Evolutionary conservation across 129 eudicot species (phyloP).

Genomic region (Centaurea solstitialis): DNA sequence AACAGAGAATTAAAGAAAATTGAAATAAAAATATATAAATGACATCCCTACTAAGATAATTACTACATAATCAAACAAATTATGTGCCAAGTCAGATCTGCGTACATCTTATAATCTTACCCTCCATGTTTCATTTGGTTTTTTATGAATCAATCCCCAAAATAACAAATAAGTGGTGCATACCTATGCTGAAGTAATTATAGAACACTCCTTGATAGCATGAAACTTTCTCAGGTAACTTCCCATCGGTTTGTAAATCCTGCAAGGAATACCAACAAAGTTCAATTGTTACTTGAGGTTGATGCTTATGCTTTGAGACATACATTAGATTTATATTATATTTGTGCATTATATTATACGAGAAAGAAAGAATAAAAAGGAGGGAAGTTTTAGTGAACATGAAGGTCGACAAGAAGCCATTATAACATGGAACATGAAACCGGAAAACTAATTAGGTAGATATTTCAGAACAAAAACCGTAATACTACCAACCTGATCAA

Average conservation of each 20-base stretch:
- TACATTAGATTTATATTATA: background rate
- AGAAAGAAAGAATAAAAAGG: background rate
- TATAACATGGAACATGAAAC: background rate
- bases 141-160: conserved; percentile 6
- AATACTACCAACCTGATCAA: conserved; percentile 57
- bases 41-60: background rate
- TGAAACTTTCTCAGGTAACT: conserved; percentile 60
- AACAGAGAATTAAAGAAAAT: background rate
- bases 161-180: background rate
- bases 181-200: conserved; percentile 95
- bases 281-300: background rate
- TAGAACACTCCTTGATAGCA: conserved; percentile 91
- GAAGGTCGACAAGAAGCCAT: background rate
- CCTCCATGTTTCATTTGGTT: background rate
- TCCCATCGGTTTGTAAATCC: conserved; percentile 59
- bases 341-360: background rate
- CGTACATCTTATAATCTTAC: background rate
- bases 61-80: background rate
- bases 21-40: background rate
- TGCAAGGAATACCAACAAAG: conserved; percentile 23
- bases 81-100: background rate
- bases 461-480: background rate
- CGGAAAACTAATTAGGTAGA: background rate
- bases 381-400: background rate
- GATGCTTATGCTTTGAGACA: background rate